phyloP scores from a whole-genome alignment of 495 filamentous ascomycete genomes.

The Talaromyces liani region DNA sequence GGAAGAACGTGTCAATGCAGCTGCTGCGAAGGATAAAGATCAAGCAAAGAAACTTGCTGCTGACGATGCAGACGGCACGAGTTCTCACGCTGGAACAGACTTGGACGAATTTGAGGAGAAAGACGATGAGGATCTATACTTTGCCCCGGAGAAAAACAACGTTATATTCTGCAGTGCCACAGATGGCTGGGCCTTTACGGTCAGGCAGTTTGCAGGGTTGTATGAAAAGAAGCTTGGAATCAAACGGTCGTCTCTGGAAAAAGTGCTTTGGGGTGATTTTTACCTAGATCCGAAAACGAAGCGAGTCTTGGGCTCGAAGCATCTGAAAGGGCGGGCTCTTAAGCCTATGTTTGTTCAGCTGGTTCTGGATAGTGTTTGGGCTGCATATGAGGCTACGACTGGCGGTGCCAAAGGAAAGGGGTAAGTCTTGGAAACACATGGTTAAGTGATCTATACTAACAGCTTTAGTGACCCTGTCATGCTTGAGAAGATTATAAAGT shows the following conservation, averaged over 20 bases:
- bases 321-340: slow-evolving; percentile 80
- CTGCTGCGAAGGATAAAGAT: slow-evolving; percentile 33
- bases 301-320: slow-evolving; percentile 80
- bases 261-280: slow-evolving; percentile 94
- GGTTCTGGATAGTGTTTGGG: slow-evolving; percentile 95
- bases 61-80: slow-evolving; percentile 23
- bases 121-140: slow-evolving; percentile 97
- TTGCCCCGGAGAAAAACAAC: slow-evolving; percentile 96
- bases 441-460: slow-evolving; percentile 20
- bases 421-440: slow-evolving; percentile 35
- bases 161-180: slow-evolving; percentile 97
- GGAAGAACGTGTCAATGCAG: slow-evolving; percentile 67
- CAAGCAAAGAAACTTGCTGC: slow-evolving; percentile 39
- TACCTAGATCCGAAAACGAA: slow-evolving; percentile 97
- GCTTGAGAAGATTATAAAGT: slow-evolving; percentile 92
- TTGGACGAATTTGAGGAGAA: slow-evolving; percentile 68
- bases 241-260: slow-evolving; percentile 83
- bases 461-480: slow-evolving; percentile 61
- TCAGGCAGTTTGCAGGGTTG: slow-evolving; percentile 84
- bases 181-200: slow-evolving; percentile 97
- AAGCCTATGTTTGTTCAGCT: slow-evolving; percentile 99
- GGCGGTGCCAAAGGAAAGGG: slow-evolving; percentile 77
- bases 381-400: slow-evolving; percentile 86
- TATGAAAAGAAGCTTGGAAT: slow-evolving; percentile 98
- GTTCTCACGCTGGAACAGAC: slow-evolving; percentile 10